A percentile compares a stretch with the other conserved stretches of the same genome.
phyloP scores from a whole-genome alignment of 352 stramenopile species.

The Pythium scleroteichum region DNA sequence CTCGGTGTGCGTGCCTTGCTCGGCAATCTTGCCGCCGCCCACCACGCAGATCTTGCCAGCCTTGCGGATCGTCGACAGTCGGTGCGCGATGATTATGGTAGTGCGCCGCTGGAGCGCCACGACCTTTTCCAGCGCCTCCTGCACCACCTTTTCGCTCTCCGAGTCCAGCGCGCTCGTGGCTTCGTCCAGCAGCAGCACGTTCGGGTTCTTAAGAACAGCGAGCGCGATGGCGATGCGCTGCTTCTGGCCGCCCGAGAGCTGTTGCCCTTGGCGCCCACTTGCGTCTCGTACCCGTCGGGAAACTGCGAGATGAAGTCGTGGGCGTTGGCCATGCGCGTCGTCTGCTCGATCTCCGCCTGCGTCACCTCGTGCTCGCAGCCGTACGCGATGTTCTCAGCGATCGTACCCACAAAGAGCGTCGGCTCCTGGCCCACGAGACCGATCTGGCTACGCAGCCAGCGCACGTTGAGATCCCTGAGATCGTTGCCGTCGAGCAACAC shows the following conservation, averaged over 20 bases:
- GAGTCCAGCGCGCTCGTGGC: conserved; percentile 51
- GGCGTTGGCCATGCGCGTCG: conserved; percentile 33
- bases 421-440: conserved; percentile 6
- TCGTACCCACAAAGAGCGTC: conserved; percentile 1
- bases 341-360: conserved; percentile 26
- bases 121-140: conserved; percentile 37
- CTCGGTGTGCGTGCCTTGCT: conserved; percentile 23
- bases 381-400: conserved; percentile 5
- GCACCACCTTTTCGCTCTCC: conserved; percentile 41
- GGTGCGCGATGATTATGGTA: conserved; percentile 86
- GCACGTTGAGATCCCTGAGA: neutral
- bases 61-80: conserved; percentile 73
- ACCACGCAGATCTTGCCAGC: conserved; percentile 22
- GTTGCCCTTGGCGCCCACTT: conserved; percentile 7
- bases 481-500: conserved; percentile 1
- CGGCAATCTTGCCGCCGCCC: conserved; percentile 12
- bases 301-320: conserved; percentile 37
- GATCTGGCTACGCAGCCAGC: conserved; percentile 4
- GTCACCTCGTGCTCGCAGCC: conserved; percentile 33
- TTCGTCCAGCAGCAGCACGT: conserved; percentile 51
- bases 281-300: conserved; percentile 24
- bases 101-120: too few species aligned
- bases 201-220: conserved; percentile 44
- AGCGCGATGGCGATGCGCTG: conserved; percentile 12
- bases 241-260: conserved; percentile 33